Base-by-base conservation (phyloP, 352 stramenopile genomes). In the Peronospora destructor region DNA sequence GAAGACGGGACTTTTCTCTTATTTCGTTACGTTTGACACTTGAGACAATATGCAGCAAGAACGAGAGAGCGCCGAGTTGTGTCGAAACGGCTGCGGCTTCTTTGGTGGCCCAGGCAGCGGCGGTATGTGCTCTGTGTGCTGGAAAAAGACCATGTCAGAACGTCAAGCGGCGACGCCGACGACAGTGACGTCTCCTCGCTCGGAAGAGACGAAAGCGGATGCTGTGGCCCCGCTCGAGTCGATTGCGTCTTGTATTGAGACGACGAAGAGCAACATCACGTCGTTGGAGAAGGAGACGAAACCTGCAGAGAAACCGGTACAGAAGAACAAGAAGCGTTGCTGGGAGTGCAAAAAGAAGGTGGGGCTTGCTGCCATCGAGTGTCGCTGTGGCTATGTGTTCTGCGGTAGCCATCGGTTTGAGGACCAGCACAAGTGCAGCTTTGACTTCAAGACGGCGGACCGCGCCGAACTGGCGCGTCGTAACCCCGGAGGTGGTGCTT, bases 261-360 rank as follows among this genome's bases (percentile, higher is more conserved):
- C 45, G 19, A 48, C 46, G 10, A 58, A 65, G 37, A 56, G 53
- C 48, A 61, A 51, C 19, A 43, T 6, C 1, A 48, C 46, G 47
- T 87, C 86, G 64, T 62, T 87, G 42, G 87, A 85, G 84, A 64
- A 66, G 37, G 33, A 53, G 7, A 42, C 34, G 0, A 49, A 50
- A 14, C 38, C 39, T 4, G 40, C 13, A 9, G 64, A 67, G 14
- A 77, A 73, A 40, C 53, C 61, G 17, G 67, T 90, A 38, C 87
- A 96, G 73, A 95, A 89, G 66, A 95, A 95, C 68, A 84, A 87
- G 52, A 91, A 90, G 56, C 77, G 83, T 21, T 96, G 87, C 73
- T 95, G 83, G 72, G 76, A 89, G 49, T 96, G 87, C 74, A 91
- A 87, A 67, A 95, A 95, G 69, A 95, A 95, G 64, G 78, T 95